Evolutionary conservation across 371 early-diverging fungal genomes (phyloP).

Genomic region (Sporodiniella umbellata): DNA sequence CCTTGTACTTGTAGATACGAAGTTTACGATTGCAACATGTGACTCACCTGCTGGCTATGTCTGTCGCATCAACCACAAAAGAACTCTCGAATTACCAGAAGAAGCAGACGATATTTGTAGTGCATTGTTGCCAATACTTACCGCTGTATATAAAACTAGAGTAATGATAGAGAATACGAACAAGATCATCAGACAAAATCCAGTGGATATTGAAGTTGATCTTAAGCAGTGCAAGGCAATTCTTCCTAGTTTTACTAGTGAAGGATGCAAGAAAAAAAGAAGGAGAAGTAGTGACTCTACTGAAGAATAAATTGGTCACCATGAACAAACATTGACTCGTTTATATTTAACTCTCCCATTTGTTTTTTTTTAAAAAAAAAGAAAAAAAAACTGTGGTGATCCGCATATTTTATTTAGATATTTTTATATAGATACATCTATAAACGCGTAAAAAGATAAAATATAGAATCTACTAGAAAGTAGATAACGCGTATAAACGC

Average conservation of each 20-base stretch:
- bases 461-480: no score
- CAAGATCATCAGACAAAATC: conserved; percentile 11
- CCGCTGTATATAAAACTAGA: conserved; percentile 7
- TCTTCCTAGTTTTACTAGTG: conserved; percentile 18
- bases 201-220: conserved; percentile 7
- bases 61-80: conserved; percentile 14
- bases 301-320: conserved; percentile 11
- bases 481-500: no score
- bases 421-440: no score
- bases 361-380: background rate
- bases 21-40: conserved; percentile 11
- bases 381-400: no score
- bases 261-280: conserved; percentile 10
- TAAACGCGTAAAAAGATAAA: no score
- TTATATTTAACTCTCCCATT: background rate
- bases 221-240: conserved; percentile 9
- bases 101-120: conserved; percentile 18
- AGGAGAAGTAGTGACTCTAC: conserved; percentile 4
- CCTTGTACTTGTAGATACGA: conserved; percentile 12
- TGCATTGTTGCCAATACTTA: conserved; percentile 8
- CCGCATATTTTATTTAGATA: no score
- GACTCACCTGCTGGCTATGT: conserved; percentile 17
- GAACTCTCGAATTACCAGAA: conserved; percentile 10
- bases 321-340: conserved; percentile 5
- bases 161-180: conserved; percentile 14